Evolutionary conservation across 163 green algal species (phyloP), one percentile per base, ranked within the genome.

Genomic region (Chlamydomonas reinhardtii): DNA sequence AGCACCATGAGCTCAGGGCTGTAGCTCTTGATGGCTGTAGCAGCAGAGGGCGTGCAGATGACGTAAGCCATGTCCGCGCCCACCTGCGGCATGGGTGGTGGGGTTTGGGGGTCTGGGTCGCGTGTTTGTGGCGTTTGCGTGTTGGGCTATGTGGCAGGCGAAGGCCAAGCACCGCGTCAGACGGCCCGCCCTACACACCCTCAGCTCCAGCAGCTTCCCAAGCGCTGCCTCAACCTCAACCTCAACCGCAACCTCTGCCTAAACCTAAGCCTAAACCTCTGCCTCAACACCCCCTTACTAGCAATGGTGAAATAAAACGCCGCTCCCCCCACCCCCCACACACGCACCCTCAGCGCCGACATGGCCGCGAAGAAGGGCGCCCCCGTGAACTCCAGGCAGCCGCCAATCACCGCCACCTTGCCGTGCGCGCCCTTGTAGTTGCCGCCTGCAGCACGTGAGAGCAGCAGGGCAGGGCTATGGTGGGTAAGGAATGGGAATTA

Each of bases 1-100:
- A 98, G 93, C 48, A 99, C 97, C 31, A 99, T 99, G 14, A 99
- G 93, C 90, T 99, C 97, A 14, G 97, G 97, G 76, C 87, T 96
- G 94, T 99, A 99, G 64, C 73, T 69, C 89, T 99, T 99, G 88
- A 99, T 99, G 59, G 98, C 94, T 4, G 92, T 88, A 2, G 96
- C 96, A 19, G 97, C 97, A 1, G 89, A 93, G 24, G 91, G 74
- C 0, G 95, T 96, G 87, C 95, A 98, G 88, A 99, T 99, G 24
- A 99, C 96, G 85, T 99, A 97, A 0, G 94, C 93, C 73, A 99
- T 89, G 89, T 99, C 97, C 25, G 94, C 94, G 0, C 97, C 97
- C 12, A 95, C 90, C 93, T 97, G 91, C 71, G 91, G 16, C 8
- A n/a, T 19, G 52, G 31, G 14, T 29, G 29, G 43, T 14, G 61